A percentile compares a stretch with the other conserved stretches of the same genome.
Conservation (phyloP, 768 basidiomycete species). For the Termitomyces sp. region DNA sequence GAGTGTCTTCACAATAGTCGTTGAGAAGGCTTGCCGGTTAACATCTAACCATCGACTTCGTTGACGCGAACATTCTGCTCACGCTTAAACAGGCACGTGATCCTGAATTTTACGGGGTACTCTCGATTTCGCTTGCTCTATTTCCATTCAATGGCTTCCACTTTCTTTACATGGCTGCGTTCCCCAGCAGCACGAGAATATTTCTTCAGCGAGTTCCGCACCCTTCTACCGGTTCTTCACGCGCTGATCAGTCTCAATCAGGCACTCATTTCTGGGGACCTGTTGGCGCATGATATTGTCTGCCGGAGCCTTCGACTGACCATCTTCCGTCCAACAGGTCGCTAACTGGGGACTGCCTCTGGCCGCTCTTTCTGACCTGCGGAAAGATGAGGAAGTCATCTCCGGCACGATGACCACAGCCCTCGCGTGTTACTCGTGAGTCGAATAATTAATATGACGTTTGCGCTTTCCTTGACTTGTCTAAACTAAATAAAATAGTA, state of each 20-base stretch:
- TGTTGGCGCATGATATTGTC: slow-evolving; percentile 44
- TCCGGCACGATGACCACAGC: slow-evolving; percentile 96
- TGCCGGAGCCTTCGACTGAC: slow-evolving; percentile 2
- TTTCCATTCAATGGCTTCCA: slow-evolving; percentile 59
- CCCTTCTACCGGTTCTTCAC: background rate
- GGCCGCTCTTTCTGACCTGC: slow-evolving; percentile 86
- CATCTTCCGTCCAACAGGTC: slow-evolving; percentile 42
- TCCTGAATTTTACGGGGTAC: background rate
- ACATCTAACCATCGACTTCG: background rate
- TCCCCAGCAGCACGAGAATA: slow-evolving; percentile 91
- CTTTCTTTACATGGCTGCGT: slow-evolving; percentile 84
- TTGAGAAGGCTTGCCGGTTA: background rate
- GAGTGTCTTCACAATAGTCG: background rate
- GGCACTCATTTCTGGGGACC: slow-evolving; percentile 99
- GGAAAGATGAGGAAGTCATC: slow-evolving; percentile 94
- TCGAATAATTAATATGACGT: slow-evolving; percentile 18
- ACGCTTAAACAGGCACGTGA: slow-evolving; percentile 9
- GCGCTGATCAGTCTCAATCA: slow-evolving; percentile 22
- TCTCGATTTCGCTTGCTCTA: slow-evolving; percentile 2
- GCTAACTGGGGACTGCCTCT: slow-evolving; percentile 98
- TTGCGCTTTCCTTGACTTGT: slow-evolving; percentile 4
- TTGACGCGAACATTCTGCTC: background rate
- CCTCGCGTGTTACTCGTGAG: slow-evolving; percentile 88
- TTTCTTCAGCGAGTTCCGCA: slow-evolving; percentile 76
- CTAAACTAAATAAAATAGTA: slow-evolving; percentile 20